Evolutionary conservation across 2,329 filamentous ascomycete species (phyloP), one percentile per base, ranked within the genome.

Genomic region (Sporothrix brunneoviolacea): DNA sequence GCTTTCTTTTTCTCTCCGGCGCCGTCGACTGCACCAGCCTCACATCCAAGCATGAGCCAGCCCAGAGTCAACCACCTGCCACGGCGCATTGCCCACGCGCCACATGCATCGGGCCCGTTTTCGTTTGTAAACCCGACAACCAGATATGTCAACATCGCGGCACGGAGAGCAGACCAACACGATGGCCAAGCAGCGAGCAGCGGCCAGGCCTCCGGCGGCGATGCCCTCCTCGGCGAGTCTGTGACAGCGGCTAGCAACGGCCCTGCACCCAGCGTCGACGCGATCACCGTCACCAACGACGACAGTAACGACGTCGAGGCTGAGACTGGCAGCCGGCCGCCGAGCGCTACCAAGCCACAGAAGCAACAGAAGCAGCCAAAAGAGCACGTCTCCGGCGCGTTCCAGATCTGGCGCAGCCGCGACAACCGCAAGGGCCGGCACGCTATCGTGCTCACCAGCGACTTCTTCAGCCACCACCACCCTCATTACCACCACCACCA

Each of bases 381-480:
- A 3, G 24, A 32, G 2, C 43, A 51, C 8, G 35, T 47, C 18
- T 7, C 18, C 15, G 57, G 40, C 47, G 54, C 59, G 10, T 69
- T 66, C 39, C 63, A 65, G 44, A 54, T 72, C 43, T 72, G 70
- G 70, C 63, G 66, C 16, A 68, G 66, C 37, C 65, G 70, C 10
- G 68, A 72, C 56, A 72, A 71, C 50, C 61, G 69, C 42, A 72
- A 72, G 49, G 70, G 69, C 24, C 62, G 70, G 0, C 69, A 71
- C 49, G 59, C 64, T 10, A 55, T 69, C 2, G 54, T 62, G 3
- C 54, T 62, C 4, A 59, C 59, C 10, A 56, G 46, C 7, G 56
- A 58, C 1, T 59, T 61, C 48, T 27, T 49, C 35, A 32, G 18
- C 22, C 49, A 44, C 4, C 21, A 33, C 22, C 49, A 33, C 41